phyloP scores from a whole-genome alignment of 805 yeast genomes.

The Saccharomycopsis sp. region DNA sequence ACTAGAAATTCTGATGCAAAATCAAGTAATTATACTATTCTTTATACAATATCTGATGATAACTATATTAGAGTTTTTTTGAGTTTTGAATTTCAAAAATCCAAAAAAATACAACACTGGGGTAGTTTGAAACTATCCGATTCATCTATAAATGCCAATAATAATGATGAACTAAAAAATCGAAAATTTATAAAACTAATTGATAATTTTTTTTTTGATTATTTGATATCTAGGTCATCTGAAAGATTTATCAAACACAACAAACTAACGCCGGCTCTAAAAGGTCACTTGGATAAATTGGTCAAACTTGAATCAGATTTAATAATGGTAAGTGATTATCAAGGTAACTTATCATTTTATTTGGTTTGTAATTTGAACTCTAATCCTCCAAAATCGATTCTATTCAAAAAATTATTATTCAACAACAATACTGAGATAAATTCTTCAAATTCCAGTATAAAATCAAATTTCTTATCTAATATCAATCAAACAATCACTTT shows the following conservation, averaged over 20 bases:
- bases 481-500: conserved; percentile 1
- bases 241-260: conserved; percentile 3
- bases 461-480: background rate
- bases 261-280: conserved; percentile 19
- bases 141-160: conserved; percentile 2
- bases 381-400: conserved; percentile 45
- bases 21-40: conserved; percentile 34
- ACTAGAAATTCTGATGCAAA: conserved; percentile 37
- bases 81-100: conserved; percentile 49
- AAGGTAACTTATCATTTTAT: conserved; percentile 34
- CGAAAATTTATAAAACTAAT: conserved; percentile 28
- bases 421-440: background rate
- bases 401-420: conserved; percentile 28
- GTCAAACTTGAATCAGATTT: conserved; percentile 30
- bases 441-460: background rate
- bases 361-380: conserved; percentile 40
- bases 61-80: conserved; percentile 58
- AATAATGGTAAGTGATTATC: conserved; percentile 30
- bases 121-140: conserved; percentile 31
- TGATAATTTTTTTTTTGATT: conserved; percentile 29
- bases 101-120: conserved; percentile 47
- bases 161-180: conserved; percentile 15
- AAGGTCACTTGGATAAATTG: conserved; percentile 17
- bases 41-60: conserved; percentile 60
- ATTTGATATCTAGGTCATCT: conserved; percentile 20